Evolutionary conservation across 768 basidiomycete genomes (phyloP).

Genomic region (Nevesoporus exiguus): DNA sequence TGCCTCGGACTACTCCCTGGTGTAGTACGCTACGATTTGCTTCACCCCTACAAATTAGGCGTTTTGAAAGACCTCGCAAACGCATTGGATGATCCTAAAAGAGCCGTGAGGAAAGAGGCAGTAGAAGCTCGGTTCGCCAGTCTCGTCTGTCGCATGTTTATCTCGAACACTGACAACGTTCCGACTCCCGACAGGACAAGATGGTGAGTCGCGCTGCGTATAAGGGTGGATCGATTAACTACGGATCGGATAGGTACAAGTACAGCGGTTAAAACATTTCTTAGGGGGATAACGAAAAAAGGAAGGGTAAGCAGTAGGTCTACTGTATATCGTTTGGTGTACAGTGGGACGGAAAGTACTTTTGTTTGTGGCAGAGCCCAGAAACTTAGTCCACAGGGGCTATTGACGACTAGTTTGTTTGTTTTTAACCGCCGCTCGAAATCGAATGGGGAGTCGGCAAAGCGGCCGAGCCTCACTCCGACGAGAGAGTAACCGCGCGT

Average conservation of each 20-base stretch:
- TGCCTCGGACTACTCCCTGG: conserved; percentile 73
- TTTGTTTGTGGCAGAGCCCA: no score
- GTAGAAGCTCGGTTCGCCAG: conserved; percentile 66
- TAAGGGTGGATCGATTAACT: not conserved
- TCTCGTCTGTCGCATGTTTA: not conserved
- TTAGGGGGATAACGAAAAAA: not conserved
- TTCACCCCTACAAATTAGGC: conserved; percentile 73
- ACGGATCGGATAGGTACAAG: conserved; percentile 22
- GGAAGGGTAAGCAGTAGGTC: no score
- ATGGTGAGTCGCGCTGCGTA: conserved; percentile 15
- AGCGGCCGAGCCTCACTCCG: not conserved
- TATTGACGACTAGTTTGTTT: not conserved
- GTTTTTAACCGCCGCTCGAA: conserved; percentile 24
- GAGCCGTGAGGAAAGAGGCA: conserved; percentile 79
- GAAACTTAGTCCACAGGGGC: not conserved
- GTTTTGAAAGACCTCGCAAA: conserved; percentile 75
- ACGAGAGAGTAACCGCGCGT: not conserved
- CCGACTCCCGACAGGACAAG: conserved; percentile 24
- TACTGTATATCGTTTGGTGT: no score
- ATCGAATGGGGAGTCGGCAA: conserved; percentile 2
- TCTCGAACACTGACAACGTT: conserved; percentile 1
- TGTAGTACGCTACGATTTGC: conserved; percentile 73
- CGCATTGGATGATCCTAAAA: conserved; percentile 85
- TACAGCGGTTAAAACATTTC: conserved; percentile 19
- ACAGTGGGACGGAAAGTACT: no score